Percentiles rank a stretch among this genome's conserved stretches.
phyloP scores from a whole-genome alignment of 441 rosid species.

The Pelargonium australe region DNA sequence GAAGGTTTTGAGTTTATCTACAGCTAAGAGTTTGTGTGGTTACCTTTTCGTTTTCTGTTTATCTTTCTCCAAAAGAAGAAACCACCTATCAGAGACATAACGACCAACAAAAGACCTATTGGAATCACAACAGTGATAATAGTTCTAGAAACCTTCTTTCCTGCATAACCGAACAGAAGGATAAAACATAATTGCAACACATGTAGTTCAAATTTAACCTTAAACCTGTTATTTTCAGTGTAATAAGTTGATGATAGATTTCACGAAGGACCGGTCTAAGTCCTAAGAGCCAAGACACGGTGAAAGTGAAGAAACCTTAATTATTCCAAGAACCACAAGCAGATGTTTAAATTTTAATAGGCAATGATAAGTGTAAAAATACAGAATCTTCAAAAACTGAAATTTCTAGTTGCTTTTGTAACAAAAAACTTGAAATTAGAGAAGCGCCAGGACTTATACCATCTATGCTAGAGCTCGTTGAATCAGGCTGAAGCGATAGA shows the following conservation, averaged over 20 bases:
- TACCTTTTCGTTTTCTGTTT: slow-evolving; percentile 19
- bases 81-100: slow-evolving; percentile 8
- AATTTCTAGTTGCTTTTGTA: too few species aligned
- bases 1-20: too few species aligned
- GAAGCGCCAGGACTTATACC: slow-evolving; percentile 18
- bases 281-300: too few species aligned
- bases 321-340: too few species aligned
- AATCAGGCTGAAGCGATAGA: neutral
- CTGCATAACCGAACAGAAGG: slow-evolving; percentile 14
- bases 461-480: neutral
- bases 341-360: too few species aligned
- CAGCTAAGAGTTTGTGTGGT: neutral
- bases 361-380: too few species aligned
- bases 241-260: too few species aligned
- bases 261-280: too few species aligned
- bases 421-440: neutral
- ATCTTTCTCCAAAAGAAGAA: slow-evolving; percentile 22
- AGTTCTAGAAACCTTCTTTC: slow-evolving; percentile 17
- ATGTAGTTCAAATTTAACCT: neutral
- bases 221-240: too few species aligned
- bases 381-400: too few species aligned
- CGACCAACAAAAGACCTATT: slow-evolving; percentile 7
- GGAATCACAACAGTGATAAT: slow-evolving; percentile 13
- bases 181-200: neutral
- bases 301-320: too few species aligned